Conservation (phyloP, 2,329 filamentous ascomycete genomes). For the Pyrenophora teres region DNA sequence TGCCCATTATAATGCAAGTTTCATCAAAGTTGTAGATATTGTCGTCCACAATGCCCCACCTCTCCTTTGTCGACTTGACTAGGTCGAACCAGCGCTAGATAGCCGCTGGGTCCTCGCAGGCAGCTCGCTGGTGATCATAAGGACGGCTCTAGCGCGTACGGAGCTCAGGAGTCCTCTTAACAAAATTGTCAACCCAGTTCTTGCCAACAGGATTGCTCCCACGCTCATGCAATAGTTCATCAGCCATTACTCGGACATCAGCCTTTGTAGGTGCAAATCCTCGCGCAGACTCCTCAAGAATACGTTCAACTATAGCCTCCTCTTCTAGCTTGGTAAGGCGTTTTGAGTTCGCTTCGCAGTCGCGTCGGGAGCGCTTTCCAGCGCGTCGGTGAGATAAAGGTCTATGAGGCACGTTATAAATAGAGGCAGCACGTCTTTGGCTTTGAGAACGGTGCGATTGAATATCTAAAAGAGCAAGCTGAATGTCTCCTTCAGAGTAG, state of each 20-base stretch:
- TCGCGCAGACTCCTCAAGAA: conserved; percentile 12
- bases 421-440: background rate
- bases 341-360: conserved; percentile 20
- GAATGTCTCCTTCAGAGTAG: conserved; percentile 8
- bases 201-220: conserved; percentile 10
- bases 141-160: conserved; percentile 9
- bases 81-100: background rate
- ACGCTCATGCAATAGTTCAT: conserved; percentile 12
- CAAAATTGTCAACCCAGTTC: conserved; percentile 21
- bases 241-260: conserved; percentile 3
- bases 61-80: background rate
- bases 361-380: conserved; percentile 9
- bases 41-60: conserved; percentile 3
- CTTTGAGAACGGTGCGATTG: background rate
- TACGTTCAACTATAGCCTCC: conserved; percentile 15
- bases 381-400: background rate
- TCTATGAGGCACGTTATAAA: conserved; percentile 6
- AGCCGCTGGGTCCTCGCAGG: background rate
- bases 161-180: conserved; percentile 18
- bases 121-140: conserved; percentile 9
- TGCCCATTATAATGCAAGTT: conserved; percentile 42
- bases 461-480: conserved; percentile 10
- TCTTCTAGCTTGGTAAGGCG: conserved; percentile 20
- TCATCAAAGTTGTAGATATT: conserved; percentile 34
- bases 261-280: conserved; percentile 1